Conservation (phyloP, 805 yeast genomes). For the Tanozyma kutaoensis region DNA sequence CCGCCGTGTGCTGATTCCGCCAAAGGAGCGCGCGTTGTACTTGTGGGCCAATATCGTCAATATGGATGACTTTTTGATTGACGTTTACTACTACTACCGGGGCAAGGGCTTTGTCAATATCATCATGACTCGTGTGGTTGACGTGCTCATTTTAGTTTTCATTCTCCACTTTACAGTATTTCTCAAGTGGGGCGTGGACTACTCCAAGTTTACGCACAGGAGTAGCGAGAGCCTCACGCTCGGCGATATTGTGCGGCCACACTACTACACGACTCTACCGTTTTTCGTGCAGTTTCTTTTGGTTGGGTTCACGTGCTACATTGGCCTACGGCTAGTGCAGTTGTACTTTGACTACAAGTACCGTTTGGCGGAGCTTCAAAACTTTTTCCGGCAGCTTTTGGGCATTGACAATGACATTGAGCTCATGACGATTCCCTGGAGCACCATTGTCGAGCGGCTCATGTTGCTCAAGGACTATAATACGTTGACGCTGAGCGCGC, state of each 20-base stretch:
- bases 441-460: conserved; percentile 62
- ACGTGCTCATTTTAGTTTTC: conserved; percentile 63
- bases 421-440: conserved; percentile 90
- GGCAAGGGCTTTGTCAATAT: conserved; percentile 81
- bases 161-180: conserved; percentile 70
- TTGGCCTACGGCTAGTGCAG: conserved; percentile 38
- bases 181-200: conserved; percentile 72
- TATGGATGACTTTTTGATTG: conserved; percentile 73
- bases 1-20: conserved; percentile 17
- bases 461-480: conserved; percentile 70
- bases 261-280: conserved; percentile 33
- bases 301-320: conserved; percentile 40
- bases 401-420: conserved; percentile 62
- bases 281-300: conserved; percentile 40
- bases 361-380: conserved; percentile 58
- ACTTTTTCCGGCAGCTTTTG: conserved; percentile 63
- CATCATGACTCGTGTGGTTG: conserved; percentile 49
- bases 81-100: conserved; percentile 70
- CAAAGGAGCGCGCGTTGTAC: conserved; percentile 73
- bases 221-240: conserved; percentile 14
- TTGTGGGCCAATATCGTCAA: conserved; percentile 95
- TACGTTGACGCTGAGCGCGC: conserved; percentile 40
- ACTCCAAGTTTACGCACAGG: conserved; percentile 16
- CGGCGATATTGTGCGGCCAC: conserved; percentile 17
- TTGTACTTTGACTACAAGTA: conserved; percentile 44